Conservation (phyloP, 768 basidiomycete genomes). For the Heimioporus sp. region DNA sequence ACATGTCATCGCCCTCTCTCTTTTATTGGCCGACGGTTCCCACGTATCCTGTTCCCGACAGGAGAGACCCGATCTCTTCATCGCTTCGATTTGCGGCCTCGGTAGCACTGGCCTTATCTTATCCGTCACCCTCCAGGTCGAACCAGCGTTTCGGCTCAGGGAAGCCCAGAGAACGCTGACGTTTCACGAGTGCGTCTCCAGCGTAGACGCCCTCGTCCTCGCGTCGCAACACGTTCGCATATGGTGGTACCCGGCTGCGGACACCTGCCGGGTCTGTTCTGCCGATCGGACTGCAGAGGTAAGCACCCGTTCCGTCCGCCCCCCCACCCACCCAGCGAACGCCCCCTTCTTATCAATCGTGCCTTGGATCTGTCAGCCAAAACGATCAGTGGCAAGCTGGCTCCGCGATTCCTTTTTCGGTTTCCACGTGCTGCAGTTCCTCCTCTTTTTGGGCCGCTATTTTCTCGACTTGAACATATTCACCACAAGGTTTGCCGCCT, state of each 20-base stretch:
- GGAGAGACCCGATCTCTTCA: conserved; percentile 73
- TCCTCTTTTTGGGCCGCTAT: conserved; percentile 76
- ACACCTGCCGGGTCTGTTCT: conserved; percentile 66
- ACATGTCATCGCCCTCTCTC: conserved; percentile 68
- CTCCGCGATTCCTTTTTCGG: conserved; percentile 71
- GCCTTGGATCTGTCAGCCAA: conserved; percentile 41
- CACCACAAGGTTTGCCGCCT: conserved; percentile 62
- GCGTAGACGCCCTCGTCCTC: conserved; percentile 52
- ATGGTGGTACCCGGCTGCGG: conserved; percentile 92
- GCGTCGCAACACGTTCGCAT: conserved; percentile 88
- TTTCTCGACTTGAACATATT: conserved; percentile 59
- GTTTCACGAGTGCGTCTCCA: conserved; percentile 61
- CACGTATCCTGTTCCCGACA: conserved; percentile 63
- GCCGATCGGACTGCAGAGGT: conserved; percentile 80
- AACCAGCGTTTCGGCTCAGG: conserved; percentile 76
- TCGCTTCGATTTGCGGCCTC: conserved; percentile 86
- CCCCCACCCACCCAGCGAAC: not conserved
- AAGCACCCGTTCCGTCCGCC: conserved; percentile 28
- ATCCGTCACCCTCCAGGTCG: conserved; percentile 72
- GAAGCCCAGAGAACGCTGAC: conserved; percentile 62
- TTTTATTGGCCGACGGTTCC: conserved; percentile 77
- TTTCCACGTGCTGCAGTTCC: conserved; percentile 77
- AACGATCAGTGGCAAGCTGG: conserved; percentile 54
- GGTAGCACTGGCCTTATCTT: conserved; percentile 90
- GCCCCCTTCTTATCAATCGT: conserved; percentile 8